Evolutionary conservation across 768 basidiomycete species (phyloP), one percentile per base, ranked within the genome.

Genomic region (Russula sp.): DNA sequence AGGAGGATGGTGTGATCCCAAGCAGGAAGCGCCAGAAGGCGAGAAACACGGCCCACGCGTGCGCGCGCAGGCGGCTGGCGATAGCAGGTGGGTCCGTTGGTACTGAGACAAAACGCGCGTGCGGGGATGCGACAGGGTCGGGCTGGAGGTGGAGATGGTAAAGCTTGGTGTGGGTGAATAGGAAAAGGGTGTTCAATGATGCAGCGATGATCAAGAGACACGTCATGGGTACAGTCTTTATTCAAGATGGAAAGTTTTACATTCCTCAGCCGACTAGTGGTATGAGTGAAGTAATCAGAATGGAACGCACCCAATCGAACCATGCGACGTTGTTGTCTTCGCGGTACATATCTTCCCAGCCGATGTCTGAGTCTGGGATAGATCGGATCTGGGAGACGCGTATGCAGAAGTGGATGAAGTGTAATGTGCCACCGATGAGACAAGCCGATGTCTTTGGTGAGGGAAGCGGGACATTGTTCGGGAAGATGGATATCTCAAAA

Each of bases 401-500:
- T 43, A 87, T 75, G 69, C 77, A 82, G 56, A 91, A 78, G 69
- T 92, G 86, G 2, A 88, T 57, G 34, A 85, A 74, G 69, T 93
- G 90, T 72, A 88, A 76, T 32, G 74, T 60, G 18, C 81, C 81
- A 22, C 87, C 91, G 20, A 88, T 69, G 20, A 87, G 78, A 65
- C 80, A 80, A 18, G 87, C 91, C 46, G 82, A 82, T 1, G 82
- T 86, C 67, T 78, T 81, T 7, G 85, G 80, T 22, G 82, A 73
- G 1, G 90, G 90, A 1, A 90, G 75, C 9, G 89, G 88, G 20
- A 92, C 66, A 68, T 93, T 90, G 67, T 87, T 76, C n/a, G 90
- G 90, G 70, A 93, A 90, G 51, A 90, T 76, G 9, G 87, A 82
- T n/a, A 92, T 79, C 69, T 91, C 82, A 68, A 93, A 91, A 43